These are phyloP conservation scores for Pythium graminicola DNA, from an alignment of 352 stramenopile species.

Conservation along the genomic window DNA sequence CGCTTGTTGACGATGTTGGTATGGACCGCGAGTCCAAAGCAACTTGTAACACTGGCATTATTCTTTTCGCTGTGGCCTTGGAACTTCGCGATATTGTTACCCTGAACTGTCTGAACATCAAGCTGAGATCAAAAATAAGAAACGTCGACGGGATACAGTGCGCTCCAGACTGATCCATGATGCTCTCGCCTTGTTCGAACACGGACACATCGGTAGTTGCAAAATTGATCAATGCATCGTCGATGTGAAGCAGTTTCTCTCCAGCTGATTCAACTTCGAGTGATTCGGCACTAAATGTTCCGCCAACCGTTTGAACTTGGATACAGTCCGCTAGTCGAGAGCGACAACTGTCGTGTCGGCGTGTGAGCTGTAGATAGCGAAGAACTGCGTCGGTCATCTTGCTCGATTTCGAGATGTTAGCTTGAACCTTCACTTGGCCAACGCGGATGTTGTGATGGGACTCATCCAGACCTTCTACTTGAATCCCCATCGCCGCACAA, in stretches of 20 bases:
- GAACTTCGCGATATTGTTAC: slow-evolving; percentile 14
- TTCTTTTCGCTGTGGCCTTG: not conserved
- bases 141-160: slow-evolving; percentile 7
- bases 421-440: slow-evolving; percentile 30
- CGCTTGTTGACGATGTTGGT: not conserved
- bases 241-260: slow-evolving; percentile 3
- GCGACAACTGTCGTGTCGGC: slow-evolving; percentile 18
- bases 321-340: slow-evolving; percentile 13
- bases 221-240: slow-evolving; percentile 30
- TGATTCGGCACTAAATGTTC: slow-evolving; percentile 15
- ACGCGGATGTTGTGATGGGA: slow-evolving; percentile 11
- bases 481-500: slow-evolving; percentile 26
- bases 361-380: slow-evolving; percentile 24
- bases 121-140: slow-evolving; percentile 36
- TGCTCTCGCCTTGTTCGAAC: not conserved
- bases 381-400: slow-evolving; percentile 34
- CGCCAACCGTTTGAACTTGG: slow-evolving; percentile 34
- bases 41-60: slow-evolving; percentile 29
- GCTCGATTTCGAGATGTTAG: slow-evolving; percentile 33
- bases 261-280: slow-evolving; percentile 1
- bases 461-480: slow-evolving; percentile 5
- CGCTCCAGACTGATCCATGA: not conserved
- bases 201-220: slow-evolving; percentile 30
- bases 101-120: slow-evolving; percentile 12
- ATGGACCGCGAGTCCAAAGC: slow-evolving; percentile 32